Percentiles rank a stretch among this genome's conserved stretches.
These are phyloP conservation scores for Saposhnikovia divaricata DNA, from an alignment of 129 eudicot species.

Conservation along the genomic window DNA sequence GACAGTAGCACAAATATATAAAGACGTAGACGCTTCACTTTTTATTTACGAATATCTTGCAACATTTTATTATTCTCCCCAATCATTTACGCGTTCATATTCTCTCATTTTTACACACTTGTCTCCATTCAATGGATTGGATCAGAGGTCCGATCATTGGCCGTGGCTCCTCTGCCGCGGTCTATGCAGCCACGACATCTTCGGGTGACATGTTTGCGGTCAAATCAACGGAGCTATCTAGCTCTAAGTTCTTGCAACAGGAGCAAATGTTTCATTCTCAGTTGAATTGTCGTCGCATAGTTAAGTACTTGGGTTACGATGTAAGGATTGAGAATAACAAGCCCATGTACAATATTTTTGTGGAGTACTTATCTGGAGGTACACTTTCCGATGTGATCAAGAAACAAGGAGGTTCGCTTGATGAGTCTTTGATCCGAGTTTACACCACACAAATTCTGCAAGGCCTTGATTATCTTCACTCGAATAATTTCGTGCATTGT, in stretches of 20 bases:
- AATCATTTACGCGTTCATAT: neutral
- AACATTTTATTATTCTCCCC: neutral
- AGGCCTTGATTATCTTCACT: slow-evolving; percentile 59
- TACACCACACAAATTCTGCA: slow-evolving; percentile 42
- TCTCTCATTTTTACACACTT: neutral
- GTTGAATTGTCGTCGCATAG: slow-evolving; percentile 36
- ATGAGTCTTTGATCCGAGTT: slow-evolving; percentile 30
- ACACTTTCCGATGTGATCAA: slow-evolving; percentile 51
- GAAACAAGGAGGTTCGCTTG: slow-evolving; percentile 47
- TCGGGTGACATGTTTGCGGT: slow-evolving; percentile 65
- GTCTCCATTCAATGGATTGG: slow-evolving; percentile 47
- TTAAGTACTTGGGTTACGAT: slow-evolving; percentile 55
- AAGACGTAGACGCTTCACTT: neutral
- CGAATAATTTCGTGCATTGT: slow-evolving; percentile 56
- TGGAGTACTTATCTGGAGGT: slow-evolving; percentile 61
- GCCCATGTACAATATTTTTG: slow-evolving; percentile 45
- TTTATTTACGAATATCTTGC: neutral
- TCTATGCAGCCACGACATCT: slow-evolving; percentile 49
- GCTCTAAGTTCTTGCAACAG: slow-evolving; percentile 39
- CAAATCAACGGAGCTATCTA: slow-evolving; percentile 54
- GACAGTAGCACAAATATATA: neutral
- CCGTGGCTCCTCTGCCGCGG: slow-evolving; percentile 70
- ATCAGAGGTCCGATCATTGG: slow-evolving; percentile 62
- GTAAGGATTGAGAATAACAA: slow-evolving; percentile 16
- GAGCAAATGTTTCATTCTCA: slow-evolving; percentile 47